Evolutionary conservation across 176 grass and related monocot genomes (phyloP), one percentile per base, ranked within the genome.

Genomic region (Leersia perrieri): DNA sequence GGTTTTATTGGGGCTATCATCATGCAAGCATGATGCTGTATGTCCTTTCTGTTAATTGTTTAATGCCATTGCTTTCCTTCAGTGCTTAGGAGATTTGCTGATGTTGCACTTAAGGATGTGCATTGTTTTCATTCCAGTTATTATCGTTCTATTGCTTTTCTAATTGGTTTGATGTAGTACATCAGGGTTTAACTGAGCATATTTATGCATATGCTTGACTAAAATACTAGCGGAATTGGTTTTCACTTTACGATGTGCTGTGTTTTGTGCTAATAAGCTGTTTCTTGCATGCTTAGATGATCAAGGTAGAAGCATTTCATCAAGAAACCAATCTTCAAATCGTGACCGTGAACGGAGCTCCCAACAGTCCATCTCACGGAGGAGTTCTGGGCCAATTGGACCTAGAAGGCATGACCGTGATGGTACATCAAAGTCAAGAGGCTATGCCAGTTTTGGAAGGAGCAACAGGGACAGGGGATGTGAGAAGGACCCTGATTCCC

Each of bases 381-480:
- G 87, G 74, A 80, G 69, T 80, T 75, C 82, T 62, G 73, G 70
- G 51, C 82, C 89, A 81, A 80, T 60, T 85, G 84, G 60, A 18
- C 82, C 87, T 45, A 77, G 70, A 40, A 34, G 47, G 35, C 77
- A 67, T 88, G 86, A 91, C 11, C 74, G 67, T 15, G 80, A 86
- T 82, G 78, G 76, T 61, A 6, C 70, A 68, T 74, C 78, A 71
- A 91, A 89, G 68, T 87, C 87, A 35, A 88, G 55, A 74, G 84
- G 84, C 53, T 94, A 94, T 71, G 68, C 74, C 60, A 92, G 82
- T 87, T 92, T 94, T 87, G 87, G 91, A 87, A 88, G 84, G 75
- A 79, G 88, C 49, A 79, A 72, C 63, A 76, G 63, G 42, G 84
- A 89, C 45, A 94, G 87, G 41, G 70, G 66, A 5, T 74, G 51